These are phyloP conservation scores for Boletus speciosus DNA, from an alignment of 768 basidiomycete species.

Conservation along the genomic window DNA sequence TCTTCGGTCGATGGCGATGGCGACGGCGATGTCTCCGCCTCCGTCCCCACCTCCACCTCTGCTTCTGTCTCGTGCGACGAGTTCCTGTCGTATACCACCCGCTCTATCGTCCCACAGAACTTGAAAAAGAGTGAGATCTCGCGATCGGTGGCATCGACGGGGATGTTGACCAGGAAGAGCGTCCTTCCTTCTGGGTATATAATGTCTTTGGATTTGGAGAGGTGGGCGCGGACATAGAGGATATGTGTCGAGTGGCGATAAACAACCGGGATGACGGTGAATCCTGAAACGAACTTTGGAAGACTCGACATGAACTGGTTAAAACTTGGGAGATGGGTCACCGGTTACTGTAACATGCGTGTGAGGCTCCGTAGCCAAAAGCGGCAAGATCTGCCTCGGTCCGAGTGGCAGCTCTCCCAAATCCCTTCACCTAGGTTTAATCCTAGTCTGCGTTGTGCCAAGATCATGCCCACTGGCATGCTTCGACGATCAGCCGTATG, in stretches of 20 bases:
- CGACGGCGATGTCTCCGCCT: background rate
- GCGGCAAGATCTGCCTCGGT: too few species aligned
- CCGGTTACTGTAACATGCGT: too few species aligned
- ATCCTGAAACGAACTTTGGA: slow-evolving; percentile 31
- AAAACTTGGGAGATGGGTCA: too few species aligned
- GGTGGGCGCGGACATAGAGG: slow-evolving; percentile 73
- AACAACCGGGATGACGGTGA: slow-evolving; percentile 36
- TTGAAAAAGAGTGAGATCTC: slow-evolving; percentile 79
- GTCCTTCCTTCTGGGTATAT: slow-evolving; percentile 59
- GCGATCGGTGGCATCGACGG: slow-evolving; percentile 82
- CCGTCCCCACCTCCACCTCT: slow-evolving; percentile 20
- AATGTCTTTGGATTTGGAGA: slow-evolving; percentile 39
- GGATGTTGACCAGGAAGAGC: slow-evolving; percentile 85
- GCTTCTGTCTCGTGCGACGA: slow-evolving; percentile 27
- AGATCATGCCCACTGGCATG: too few species aligned
- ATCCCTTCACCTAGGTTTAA: too few species aligned
- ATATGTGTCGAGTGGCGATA: slow-evolving; percentile 54
- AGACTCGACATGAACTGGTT: slow-evolving; percentile 11
- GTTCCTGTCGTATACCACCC: slow-evolving; percentile 60
- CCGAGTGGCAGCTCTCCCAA: too few species aligned
- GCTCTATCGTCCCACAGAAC: slow-evolving; percentile 71
- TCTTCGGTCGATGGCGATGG: slow-evolving; percentile 3
- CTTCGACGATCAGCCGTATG: background rate
- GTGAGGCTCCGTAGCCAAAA: too few species aligned
- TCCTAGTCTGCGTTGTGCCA: too few species aligned